phyloP scores from a whole-genome alignment of 352 stramenopile species.

The Pythium apleroticum region DNA sequence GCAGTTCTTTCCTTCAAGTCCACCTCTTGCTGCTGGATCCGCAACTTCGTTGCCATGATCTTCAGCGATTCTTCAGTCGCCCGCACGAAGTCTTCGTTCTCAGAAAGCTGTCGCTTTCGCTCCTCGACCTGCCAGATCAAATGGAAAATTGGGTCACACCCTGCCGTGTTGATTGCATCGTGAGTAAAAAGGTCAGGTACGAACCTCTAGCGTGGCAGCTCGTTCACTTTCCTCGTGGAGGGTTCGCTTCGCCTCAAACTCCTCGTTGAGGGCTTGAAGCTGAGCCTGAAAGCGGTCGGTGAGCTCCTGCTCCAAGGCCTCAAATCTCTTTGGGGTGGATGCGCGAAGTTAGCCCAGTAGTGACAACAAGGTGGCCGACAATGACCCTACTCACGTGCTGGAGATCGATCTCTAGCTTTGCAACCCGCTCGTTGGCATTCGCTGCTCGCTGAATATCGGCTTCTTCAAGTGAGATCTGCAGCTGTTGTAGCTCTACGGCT shows the following conservation, averaged over 20 bases:
- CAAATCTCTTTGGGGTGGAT: no score
- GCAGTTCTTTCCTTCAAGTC: neutral
- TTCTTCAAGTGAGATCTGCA: slow-evolving; percentile 25
- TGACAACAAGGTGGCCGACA: no score
- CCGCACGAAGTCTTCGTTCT: neutral
- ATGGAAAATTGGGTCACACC: no score
- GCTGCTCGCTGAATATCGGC: neutral
- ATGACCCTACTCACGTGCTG: slow-evolving; percentile 5
- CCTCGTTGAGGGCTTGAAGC: slow-evolving; percentile 3
- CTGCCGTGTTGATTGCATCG: no score
- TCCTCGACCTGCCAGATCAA: neutral
- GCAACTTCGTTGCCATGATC: neutral
- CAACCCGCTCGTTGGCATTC: neutral
- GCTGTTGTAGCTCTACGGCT: slow-evolving; percentile 29
- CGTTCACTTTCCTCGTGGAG: neutral
- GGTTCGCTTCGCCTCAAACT: slow-evolving; percentile 6
- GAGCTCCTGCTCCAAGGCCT: neutral
- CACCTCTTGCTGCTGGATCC: neutral
- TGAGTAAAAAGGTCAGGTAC: neutral
- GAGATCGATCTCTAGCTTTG: slow-evolving; percentile 18
- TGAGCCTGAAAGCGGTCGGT: slow-evolving; percentile 14
- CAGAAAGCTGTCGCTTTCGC: neutral
- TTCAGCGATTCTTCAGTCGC: neutral
- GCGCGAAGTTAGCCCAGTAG: no score
- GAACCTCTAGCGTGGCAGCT: neutral